Conservation (phyloP, 2,329 filamentous ascomycete genomes). For the Alternaria gansuensis region DNA sequence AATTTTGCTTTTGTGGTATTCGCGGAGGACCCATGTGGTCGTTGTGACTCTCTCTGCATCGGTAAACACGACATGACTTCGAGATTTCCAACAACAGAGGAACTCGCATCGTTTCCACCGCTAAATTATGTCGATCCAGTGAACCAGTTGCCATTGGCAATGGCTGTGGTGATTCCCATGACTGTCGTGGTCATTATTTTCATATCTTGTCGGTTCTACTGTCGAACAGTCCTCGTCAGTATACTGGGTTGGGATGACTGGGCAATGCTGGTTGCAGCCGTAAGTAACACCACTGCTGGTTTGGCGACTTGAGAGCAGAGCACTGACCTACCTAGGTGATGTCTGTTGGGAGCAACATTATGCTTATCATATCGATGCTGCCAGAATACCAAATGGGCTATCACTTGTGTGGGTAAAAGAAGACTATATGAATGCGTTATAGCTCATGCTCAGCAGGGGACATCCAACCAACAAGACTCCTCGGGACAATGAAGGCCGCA, state of each 20-base stretch:
- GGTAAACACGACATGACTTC: constrained; percentile 32
- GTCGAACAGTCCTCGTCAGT: constrained; percentile 36
- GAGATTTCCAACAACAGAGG: constrained; percentile 37
- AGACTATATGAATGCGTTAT: background rate
- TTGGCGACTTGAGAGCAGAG: no score
- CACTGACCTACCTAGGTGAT: constrained; percentile 20
- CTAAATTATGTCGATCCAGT: constrained; percentile 45
- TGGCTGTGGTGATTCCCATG: constrained; percentile 40
- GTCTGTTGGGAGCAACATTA: constrained; percentile 37
- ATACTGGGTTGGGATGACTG: constrained; percentile 44
- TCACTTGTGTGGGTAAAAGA: constrained; percentile 35
- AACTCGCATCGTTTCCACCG: constrained; percentile 38
- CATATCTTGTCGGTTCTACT: constrained; percentile 37
- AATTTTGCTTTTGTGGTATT: constrained; percentile 11
- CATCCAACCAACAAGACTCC: constrained; percentile 27
- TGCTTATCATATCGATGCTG: constrained; percentile 38
- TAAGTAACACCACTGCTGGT: constrained; percentile 14
- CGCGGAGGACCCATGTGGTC: background rate
- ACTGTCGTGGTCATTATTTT: constrained; percentile 27
- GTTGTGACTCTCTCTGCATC: background rate
- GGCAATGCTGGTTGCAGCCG: constrained; percentile 40
- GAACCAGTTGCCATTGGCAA: constrained; percentile 33
- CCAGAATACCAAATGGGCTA: constrained; percentile 43
- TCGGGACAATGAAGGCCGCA: constrained; percentile 29
- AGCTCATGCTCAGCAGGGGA: constrained; percentile 31